Base-by-base conservation (phyloP, 805 yeast species). In the Schizosaccharomyces lindneri region DNA sequence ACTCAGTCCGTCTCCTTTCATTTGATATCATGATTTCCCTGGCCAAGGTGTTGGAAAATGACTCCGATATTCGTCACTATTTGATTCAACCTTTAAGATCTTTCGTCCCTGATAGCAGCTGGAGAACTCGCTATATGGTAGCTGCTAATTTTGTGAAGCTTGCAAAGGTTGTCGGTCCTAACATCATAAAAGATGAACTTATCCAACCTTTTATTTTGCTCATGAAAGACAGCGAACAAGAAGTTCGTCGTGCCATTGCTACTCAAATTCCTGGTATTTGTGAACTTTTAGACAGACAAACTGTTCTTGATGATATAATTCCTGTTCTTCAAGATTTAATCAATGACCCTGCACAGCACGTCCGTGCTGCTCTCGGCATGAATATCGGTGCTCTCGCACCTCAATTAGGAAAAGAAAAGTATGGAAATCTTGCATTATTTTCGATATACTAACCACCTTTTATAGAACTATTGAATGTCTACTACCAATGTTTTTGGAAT, bases 91-190 rank as follows among this genome's bases (percentile, higher is more conserved):
- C 83, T 65, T 78, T 95, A 2, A 77, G 84, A 65, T 80, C 81
- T 65, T 77, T 93, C 66, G 83, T 87, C 63, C 79, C 78, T 65
- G 98, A 93, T 74, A 87, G 86, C 72, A 84, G 95, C 69, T 93
- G 99, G 99, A 82, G 98, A 72, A 97, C 93, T 63, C 83, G 98
- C 69, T 93, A 90, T 73, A 88, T 93, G 83, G 95, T 95, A 43
- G 95, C 97, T n/a, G 97, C 90, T 70, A 79, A 88, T 67, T 89
- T 88, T 69, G 86, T 83, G 66, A 75, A 76, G 64, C 78, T 93
- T 64, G 87, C 94, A 1, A 75, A 76, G 66, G 75, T 77, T 64
- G 76, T 79, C 60, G 80, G 78, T 48, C 73, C 76, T 39, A 83
- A 81, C 65, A 61, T 62, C 13, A 74, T 73, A 65, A 75, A 83